phyloP scores from a whole-genome alignment of 768 basidiomycete species.

The Glaciozyma martinii region DNA sequence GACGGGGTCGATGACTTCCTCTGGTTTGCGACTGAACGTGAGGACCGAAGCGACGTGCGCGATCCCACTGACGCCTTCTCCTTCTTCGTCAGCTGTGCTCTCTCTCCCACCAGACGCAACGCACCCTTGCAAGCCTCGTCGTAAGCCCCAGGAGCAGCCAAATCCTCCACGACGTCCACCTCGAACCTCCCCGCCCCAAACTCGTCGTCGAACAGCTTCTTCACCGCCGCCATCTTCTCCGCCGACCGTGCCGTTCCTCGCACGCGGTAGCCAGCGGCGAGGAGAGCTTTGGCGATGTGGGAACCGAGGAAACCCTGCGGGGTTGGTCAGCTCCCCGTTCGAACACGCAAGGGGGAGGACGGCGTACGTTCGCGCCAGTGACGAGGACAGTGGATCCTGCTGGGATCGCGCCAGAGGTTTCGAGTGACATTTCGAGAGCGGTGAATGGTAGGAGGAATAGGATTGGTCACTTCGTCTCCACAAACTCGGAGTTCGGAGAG shows the following conservation, averaged over 20 bases:
- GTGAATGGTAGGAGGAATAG: too few species aligned
- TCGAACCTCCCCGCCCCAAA: not conserved
- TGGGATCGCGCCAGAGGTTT: not conserved
- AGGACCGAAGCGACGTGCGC: not conserved
- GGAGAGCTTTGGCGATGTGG: not conserved
- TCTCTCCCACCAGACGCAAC: not conserved
- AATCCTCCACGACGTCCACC: not conserved
- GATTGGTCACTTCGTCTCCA: too few species aligned
- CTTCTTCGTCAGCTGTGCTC: not conserved
- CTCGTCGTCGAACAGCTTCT: not conserved
- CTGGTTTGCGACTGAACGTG: not conserved
- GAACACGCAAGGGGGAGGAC: not conserved
- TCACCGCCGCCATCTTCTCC: not conserved
- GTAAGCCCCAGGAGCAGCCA: not conserved
- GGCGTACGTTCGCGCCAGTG: not conserved
- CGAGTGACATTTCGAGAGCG: too few species aligned
- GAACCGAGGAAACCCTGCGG: not conserved
- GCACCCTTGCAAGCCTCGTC: not conserved
- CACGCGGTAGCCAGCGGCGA: not conserved
- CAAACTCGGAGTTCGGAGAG: too few species aligned
- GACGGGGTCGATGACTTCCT: not conserved
- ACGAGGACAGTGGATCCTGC: not conserved
- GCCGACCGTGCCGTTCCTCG: not conserved
- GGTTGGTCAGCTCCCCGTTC: not conserved
- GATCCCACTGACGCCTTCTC: not conserved